Evolutionary conservation across 192 early-diverging fungal genomes (phyloP).

Genomic region (Rhizophagus clarus): DNA sequence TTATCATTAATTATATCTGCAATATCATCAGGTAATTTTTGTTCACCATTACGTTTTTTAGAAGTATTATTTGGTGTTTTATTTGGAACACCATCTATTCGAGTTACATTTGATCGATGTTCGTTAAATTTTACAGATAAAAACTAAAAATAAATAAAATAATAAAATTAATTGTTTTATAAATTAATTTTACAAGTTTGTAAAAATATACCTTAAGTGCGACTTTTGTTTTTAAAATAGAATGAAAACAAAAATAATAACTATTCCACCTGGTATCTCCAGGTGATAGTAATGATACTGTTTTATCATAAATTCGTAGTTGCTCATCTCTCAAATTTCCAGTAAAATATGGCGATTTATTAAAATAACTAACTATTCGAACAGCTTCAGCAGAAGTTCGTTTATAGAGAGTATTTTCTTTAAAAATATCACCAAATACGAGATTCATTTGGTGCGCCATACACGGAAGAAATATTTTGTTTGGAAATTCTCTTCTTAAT

Average conservation of each 20-base stretch:
- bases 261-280: neutral
- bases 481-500: conserved; percentile 1
- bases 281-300: neutral
- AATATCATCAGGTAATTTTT: conserved; percentile 10
- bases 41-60: neutral
- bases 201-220: neutral
- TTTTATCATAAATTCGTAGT: neutral
- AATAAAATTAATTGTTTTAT: neutral
- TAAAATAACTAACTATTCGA: conserved; percentile 1
- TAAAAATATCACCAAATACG: conserved; percentile 19
- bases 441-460: conserved; percentile 20
- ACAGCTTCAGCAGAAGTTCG: neutral
- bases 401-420: neutral
- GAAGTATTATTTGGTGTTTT: neutral
- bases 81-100: neutral
- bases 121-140: neutral
- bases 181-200: too few relatives aligned
- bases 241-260: neutral
- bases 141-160: neutral
- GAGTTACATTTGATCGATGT: neutral
- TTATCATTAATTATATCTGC: conserved; percentile 12
- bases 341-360: conserved; percentile 5
- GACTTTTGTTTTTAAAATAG: neutral
- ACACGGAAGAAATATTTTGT: conserved; percentile 3
- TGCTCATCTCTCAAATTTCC: neutral